Conservation (phyloP, 2,329 filamentous ascomycete species). For the Neonectria faginata region DNA sequence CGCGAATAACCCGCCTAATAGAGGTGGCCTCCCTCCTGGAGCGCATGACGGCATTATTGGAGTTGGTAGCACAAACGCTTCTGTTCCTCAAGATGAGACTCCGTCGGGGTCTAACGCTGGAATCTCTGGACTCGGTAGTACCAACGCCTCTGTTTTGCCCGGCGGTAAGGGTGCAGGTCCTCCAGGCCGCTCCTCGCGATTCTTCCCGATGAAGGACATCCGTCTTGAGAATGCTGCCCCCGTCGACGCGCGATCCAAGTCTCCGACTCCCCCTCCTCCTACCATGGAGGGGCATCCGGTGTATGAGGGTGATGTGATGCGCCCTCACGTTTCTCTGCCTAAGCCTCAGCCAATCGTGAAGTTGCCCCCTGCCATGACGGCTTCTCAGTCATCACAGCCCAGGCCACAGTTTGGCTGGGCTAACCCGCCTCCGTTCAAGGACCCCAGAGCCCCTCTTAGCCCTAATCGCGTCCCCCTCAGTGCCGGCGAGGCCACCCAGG, state of each 20-base stretch:
- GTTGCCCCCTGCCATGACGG: conserved; percentile 70
- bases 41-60: conserved; percentile 10
- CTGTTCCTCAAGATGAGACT: conserved; percentile 39
- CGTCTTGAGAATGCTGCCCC: conserved; percentile 54
- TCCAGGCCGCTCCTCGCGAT: conserved; percentile 66
- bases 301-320: conserved; percentile 73
- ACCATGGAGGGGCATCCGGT: conserved; percentile 77
- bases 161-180: conserved; percentile 52
- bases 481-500: conserved; percentile 53
- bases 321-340: conserved; percentile 77
- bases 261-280: conserved; percentile 79
- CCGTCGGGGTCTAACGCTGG: conserved; percentile 40
- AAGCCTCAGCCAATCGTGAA: conserved; percentile 81
- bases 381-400: conserved; percentile 41
- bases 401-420: conserved; percentile 52
- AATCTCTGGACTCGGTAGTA: conserved; percentile 45
- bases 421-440: conserved; percentile 49
- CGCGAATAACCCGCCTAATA: neutral
- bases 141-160: conserved; percentile 42
- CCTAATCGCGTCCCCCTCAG: conserved; percentile 39
- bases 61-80: conserved; percentile 10
- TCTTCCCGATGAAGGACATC: conserved; percentile 69
- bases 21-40: neutral
- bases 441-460: conserved; percentile 42
- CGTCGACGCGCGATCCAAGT: conserved; percentile 59